phyloP scores from a whole-genome alignment of 2,329 filamentous ascomycete genomes.

The Exophiala mesophila region DNA sequence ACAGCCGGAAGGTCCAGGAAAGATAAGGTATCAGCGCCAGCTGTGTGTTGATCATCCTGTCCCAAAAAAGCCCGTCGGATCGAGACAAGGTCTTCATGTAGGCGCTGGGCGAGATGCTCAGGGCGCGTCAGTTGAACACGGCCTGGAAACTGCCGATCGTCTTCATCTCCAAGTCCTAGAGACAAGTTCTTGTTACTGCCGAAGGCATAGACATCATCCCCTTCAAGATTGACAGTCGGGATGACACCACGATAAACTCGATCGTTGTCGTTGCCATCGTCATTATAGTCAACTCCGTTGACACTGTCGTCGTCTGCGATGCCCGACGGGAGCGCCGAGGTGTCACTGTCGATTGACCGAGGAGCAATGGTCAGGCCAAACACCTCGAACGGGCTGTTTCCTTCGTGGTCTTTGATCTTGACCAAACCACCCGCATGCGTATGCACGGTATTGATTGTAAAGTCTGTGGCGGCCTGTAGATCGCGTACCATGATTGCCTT shows the following conservation, averaged over 20 bases:
- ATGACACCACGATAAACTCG: conserved; percentile 29
- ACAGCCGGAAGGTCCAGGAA: conserved; percentile 58
- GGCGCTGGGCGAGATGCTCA: conserved; percentile 66
- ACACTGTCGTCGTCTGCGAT: conserved; percentile 26
- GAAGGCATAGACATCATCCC: conserved; percentile 87
- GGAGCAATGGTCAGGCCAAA: conserved; percentile 83
- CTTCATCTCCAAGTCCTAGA: conserved; percentile 88
- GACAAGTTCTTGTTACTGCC: conserved; percentile 95
- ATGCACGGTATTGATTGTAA: conserved; percentile 54
- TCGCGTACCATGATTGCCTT: conserved; percentile 76
- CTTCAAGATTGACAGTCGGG: conserved; percentile 45
- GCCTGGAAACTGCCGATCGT: conserved; percentile 90
- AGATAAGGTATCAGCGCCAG: conserved; percentile 21
- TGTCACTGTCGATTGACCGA: conserved; percentile 52
- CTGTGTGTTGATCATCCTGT: background rate
- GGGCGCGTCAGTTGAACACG: conserved; percentile 72
- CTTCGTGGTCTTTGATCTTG: conserved; percentile 93
- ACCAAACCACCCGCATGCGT: conserved; percentile 67
- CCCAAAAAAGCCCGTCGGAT: conserved; percentile 34
- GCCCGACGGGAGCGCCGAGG: conserved; percentile 27
- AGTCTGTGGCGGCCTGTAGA: conserved; percentile 59
- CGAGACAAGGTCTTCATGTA: conserved; percentile 62
- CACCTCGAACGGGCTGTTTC: conserved; percentile 88
- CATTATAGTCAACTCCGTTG: conserved; percentile 39
- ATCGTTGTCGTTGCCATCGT: conserved; percentile 40